Percentiles rank a stretch among this genome's conserved stretches.
phyloP scores from a whole-genome alignment of 2,329 filamentous ascomycete species.

The Fonsecaea monophora region DNA sequence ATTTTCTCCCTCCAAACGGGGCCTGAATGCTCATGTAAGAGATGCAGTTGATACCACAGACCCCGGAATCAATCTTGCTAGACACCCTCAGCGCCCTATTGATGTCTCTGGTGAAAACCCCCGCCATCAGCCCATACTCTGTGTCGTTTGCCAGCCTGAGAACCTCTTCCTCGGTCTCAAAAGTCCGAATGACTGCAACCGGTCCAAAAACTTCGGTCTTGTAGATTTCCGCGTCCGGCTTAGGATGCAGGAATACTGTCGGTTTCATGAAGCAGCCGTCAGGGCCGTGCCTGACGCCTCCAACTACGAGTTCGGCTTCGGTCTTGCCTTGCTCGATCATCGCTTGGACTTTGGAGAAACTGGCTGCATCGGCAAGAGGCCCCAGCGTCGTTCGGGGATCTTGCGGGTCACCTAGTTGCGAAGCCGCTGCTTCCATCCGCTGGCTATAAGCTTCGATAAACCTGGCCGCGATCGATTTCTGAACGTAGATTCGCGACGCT shows the following conservation, averaged over 20 bases:
- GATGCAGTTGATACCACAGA: constrained; percentile 57
- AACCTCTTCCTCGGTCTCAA: constrained; percentile 49
- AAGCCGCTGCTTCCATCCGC: constrained; percentile 54
- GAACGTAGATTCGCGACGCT: constrained; percentile 69
- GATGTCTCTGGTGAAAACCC: constrained; percentile 51
- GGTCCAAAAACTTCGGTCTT: constrained; percentile 54
- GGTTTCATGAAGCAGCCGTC: constrained; percentile 50
- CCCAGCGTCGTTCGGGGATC: constrained; percentile 59
- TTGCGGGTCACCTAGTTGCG: constrained; percentile 71
- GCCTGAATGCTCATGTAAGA: constrained; percentile 54
- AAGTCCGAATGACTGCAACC: constrained; percentile 49
- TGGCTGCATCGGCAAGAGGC: constrained; percentile 52
- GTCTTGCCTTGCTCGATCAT: constrained; percentile 52
- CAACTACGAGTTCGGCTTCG: constrained; percentile 55
- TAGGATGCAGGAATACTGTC: constrained; percentile 47
- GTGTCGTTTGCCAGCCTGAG: constrained; percentile 50
- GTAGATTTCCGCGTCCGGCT: constrained; percentile 45
- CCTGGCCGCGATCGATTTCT: constrained; percentile 65
- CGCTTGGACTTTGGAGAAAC: constrained; percentile 51
- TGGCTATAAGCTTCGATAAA: constrained; percentile 59
- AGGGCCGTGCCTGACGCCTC: constrained; percentile 44
- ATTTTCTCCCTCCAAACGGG: constrained; percentile 53
- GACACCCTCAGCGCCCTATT: constrained; percentile 50
- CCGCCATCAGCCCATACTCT: constrained; percentile 48
- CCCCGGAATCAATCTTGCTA: constrained; percentile 50